phyloP scores from a whole-genome alignment of 331 rosid species.

The Erythrophleum ivorense region DNA sequence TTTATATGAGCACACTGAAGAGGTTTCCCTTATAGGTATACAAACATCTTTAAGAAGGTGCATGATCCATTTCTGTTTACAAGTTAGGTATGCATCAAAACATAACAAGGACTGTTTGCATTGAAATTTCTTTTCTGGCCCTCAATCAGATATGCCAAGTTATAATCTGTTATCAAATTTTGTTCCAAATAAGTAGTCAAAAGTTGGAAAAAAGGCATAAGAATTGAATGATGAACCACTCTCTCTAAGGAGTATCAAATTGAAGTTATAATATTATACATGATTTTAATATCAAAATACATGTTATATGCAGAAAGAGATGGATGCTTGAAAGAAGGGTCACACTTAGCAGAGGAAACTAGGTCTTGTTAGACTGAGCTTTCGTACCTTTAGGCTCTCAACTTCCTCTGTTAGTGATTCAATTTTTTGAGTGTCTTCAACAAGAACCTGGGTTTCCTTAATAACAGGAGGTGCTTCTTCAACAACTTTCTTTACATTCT shows the following conservation, averaged over 20 bases:
- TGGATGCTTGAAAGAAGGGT: constrained; percentile 34
- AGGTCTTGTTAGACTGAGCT: constrained; percentile 22
- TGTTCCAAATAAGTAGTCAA: constrained; percentile 28
- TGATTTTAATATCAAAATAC: constrained; percentile 17
- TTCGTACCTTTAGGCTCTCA: constrained; percentile 69
- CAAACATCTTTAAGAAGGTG: constrained; percentile 18
- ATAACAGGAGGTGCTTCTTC: constrained; percentile 84
- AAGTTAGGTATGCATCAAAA: constrained; percentile 13
- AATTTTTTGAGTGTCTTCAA: constrained; percentile 77
- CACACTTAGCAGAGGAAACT: constrained; percentile 24
- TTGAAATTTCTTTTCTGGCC: not conserved
- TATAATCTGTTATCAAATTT: constrained; percentile 19
- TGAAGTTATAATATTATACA: constrained; percentile 31
- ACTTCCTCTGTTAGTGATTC: constrained; percentile 73
- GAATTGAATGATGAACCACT: constrained; percentile 13
- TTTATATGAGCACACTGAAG: constrained; percentile 7
- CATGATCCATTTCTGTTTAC: constrained; percentile 24
- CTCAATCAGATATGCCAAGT: constrained; percentile 27
- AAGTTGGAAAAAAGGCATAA: constrained; percentile 19
- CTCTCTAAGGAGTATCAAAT: not conserved
- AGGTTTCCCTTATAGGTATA: constrained; percentile 27
- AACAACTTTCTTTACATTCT: constrained; percentile 62
- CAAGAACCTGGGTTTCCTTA: constrained; percentile 75
- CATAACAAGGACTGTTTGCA: constrained; percentile 14
- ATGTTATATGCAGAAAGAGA: constrained; percentile 28